A percentile compares a stretch with the other conserved stretches of the same genome.
Conservation (phyloP, 208 protist species). For the Acanthamoeba castellanii region DNA sequence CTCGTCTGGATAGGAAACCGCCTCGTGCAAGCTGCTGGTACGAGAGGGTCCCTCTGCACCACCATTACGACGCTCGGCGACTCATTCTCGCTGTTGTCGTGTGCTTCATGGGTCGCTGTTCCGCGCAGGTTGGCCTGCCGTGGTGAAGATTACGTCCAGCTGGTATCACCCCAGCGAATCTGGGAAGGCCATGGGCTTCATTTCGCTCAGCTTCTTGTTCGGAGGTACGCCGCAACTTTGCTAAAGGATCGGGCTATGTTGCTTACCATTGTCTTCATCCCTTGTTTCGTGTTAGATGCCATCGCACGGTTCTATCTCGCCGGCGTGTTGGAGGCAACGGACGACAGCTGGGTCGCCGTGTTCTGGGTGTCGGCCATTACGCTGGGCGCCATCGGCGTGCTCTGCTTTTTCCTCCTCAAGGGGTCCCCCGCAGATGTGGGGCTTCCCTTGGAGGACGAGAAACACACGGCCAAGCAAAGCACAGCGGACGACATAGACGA, state of each 20-base stretch:
- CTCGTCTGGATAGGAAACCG: slow-evolving; percentile 62
- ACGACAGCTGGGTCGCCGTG: slow-evolving; percentile 56
- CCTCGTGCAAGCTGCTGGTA: slow-evolving; percentile 56
- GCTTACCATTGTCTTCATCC: not conserved
- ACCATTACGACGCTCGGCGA: too few relatives aligned
- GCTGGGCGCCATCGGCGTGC: slow-evolving; percentile 12
- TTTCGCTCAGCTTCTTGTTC: slow-evolving; percentile 69
- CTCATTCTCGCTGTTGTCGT: too few relatives aligned
- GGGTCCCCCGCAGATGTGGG: slow-evolving; percentile 41
- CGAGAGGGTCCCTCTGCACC: not conserved
- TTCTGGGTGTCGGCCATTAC: slow-evolving; percentile 68
- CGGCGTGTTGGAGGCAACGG: slow-evolving; percentile 36
- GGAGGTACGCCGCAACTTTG: not conserved
- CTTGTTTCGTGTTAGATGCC: not conserved
- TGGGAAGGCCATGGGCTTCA: slow-evolving; percentile 71
- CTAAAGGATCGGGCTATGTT: not conserved
- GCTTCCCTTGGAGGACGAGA: not conserved
- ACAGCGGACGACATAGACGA: not conserved
- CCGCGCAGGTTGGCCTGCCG: slow-evolving; percentile 53
- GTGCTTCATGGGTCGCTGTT: too few relatives aligned
- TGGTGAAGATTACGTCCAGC: slow-evolving; percentile 38
- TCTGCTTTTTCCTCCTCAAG: slow-evolving; percentile 56
- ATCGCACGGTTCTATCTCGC: slow-evolving; percentile 68
- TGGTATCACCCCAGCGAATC: slow-evolving; percentile 33
- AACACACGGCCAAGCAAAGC: not conserved